Base-by-base conservation (phyloP, 1,284 basidiomycete genomes). In the Cystobasidium pallidum region DNA sequence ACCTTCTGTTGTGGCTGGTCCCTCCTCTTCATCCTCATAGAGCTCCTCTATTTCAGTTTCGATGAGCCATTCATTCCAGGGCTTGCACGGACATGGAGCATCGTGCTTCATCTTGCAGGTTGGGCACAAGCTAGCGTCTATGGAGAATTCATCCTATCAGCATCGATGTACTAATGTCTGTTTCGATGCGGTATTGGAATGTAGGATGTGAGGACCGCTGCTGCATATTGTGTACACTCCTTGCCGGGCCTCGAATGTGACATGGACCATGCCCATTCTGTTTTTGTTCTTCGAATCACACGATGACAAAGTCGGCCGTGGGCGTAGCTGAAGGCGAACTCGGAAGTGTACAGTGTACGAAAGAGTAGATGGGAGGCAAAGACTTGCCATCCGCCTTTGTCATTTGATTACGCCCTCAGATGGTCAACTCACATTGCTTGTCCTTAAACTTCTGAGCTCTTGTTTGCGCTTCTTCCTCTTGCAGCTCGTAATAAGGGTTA, bases 61-160 rank as follows among this genome's bases (percentile, higher is more conserved):
- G 61, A 71, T 71, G 19, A 71, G 68, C 68, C 68, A 71, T 30
- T 71, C 68, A 28, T 71, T 63, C 68, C 68, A 71, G 26, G 61
- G 49, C 21, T 59, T 57, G 30, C 57, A 26, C 3, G 45, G 43
- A 32, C 59, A 71, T 6, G 54, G 39, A 19, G 26, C 49, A 6
- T 15, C 26, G 45, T 71, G 68, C 26, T 55, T 57, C 68, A 71
- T 71, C 28, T 71, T 71, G 68, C 68, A 71, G 24, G 39, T 54
- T 11, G 68, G 24, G 30, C 68, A 71, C 34, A 71, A 45, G 10
- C n/a, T 15, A 2, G 68, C 39, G 26, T 71, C 68, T 71, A 45
- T 6, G 57, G n/a, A n/a, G n/a, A n/a, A n/a, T n/a, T n/a, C n/a
- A n/a, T n/a, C n/a, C n/a, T n/a, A n/a, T n/a, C n/a, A n/a, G n/a